These are phyloP conservation scores for Monosporascus sp. DNA, from an alignment of 2,329 filamentous ascomycete species.

Conservation along the genomic window DNA sequence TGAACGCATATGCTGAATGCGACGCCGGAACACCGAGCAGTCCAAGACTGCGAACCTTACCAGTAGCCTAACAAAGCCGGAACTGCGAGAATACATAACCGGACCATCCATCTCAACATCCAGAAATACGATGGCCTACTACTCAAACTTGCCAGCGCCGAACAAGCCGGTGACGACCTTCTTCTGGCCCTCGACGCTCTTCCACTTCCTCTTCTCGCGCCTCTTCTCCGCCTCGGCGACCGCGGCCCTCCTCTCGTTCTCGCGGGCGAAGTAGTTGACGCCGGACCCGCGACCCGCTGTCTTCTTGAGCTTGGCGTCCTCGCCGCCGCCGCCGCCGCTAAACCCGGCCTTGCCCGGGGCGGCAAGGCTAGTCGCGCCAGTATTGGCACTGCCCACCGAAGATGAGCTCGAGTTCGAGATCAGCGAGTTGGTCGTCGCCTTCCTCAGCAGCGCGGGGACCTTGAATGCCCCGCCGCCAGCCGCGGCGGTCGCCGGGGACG, in stretches of 20 bases:
- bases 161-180: slow-evolving; percentile 55
- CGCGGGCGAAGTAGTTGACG: slow-evolving; percentile 55
- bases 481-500: slow-evolving; percentile 34
- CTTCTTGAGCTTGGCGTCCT: slow-evolving; percentile 54
- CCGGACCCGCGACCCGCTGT: slow-evolving; percentile 56
- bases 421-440: slow-evolving; percentile 64
- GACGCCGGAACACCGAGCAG: too few relatives aligned
- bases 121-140: neutral
- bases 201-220: slow-evolving; percentile 53
- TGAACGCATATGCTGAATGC: too few relatives aligned
- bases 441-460: slow-evolving; percentile 65
- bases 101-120: neutral
- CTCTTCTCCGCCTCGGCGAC: slow-evolving; percentile 53
- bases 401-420: slow-evolving; percentile 27
- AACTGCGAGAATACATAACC: too few relatives aligned
- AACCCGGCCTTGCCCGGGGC: slow-evolving; percentile 2
- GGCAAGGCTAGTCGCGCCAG: neutral
- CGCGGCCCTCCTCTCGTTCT: slow-evolving; percentile 51
- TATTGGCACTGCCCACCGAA: neutral
- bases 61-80: too few relatives aligned
- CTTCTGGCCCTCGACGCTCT: slow-evolving; percentile 51
- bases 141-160: slow-evolving; percentile 52
- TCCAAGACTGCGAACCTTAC: too few relatives aligned
- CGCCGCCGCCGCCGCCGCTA: slow-evolving; percentile 33
- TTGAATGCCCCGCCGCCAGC: slow-evolving; percentile 48